Base-by-base conservation (phyloP, 306 rosid species). In the Acacia confusa region DNA sequence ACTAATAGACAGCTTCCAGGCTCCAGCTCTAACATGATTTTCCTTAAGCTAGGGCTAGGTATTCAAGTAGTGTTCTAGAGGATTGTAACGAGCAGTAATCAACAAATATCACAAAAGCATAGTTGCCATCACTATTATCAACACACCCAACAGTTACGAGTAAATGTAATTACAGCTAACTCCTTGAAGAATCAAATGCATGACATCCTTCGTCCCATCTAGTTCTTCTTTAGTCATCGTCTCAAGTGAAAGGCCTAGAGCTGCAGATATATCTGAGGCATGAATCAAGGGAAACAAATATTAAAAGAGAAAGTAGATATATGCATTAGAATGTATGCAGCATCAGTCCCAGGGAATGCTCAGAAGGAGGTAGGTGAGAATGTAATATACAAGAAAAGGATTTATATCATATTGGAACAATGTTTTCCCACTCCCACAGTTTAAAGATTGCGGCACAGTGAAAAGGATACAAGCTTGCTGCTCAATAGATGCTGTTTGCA, bases 391-490 rank as follows among this genome's bases (percentile, higher is more conserved):
- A 53, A 40, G 70, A 74, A 55, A 47, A 58, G 40, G 74, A 73
- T 77, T 65, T 27, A 77, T 65, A 77, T 40, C 80, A 83, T 58
- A 61, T 72, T 2, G 52, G 80, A 72, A 75, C 65, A 32, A 61
- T 38, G 6, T 40, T 52, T 58, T 38, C 43, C 79, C 34, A 65
- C 61, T 70, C 25, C 64, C 15, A 10, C 57, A 24, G 69, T 45
- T 61, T 78, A 63, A 68, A 69, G 38, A 64, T 28, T 75, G 36
- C 11, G 70, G 71, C 76, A 80, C 32, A 64, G 67, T 68, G 70
- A 82, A 73, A 90, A 89, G 97, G 98, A 95, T 95, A 93, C 99
- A 95, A 77, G 88, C 90, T 86, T 95, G 99, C 87, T 93, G 97
- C 85, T 95, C 98, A 77, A 87, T 80, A 74, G 96, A 72, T 69